These are phyloP conservation scores for Gaertneriomyces sp. DNA, from an alignment of 192 early-diverging fungal genomes.

Conservation along the genomic window DNA sequence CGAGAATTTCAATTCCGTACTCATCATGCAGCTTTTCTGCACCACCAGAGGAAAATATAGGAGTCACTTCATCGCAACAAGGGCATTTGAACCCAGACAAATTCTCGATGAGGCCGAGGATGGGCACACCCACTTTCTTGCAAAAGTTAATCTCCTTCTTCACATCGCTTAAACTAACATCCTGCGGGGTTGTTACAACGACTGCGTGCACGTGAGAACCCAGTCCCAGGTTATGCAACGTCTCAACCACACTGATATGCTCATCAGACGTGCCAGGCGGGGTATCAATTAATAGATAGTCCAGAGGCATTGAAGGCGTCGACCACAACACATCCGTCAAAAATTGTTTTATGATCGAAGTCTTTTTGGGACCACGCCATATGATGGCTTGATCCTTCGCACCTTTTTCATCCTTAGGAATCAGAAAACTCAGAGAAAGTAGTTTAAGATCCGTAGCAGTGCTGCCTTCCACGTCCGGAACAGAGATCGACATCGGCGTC, in stretches of 20 bases:
- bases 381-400: constrained; percentile 83
- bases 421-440: constrained; percentile 93
- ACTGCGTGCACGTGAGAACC: constrained; percentile 32
- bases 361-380: constrained; percentile 95
- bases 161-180: constrained; percentile 69
- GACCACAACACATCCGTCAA: constrained; percentile 94
- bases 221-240: constrained; percentile 70
- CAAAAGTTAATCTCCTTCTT: constrained; percentile 98
- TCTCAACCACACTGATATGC: constrained; percentile 82
- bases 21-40: constrained; percentile 46
- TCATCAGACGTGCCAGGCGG: constrained; percentile 97
- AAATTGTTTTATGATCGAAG: constrained; percentile 93
- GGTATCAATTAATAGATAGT: constrained; percentile 92
- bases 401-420: constrained; percentile 46
- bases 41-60: constrained; percentile 51
- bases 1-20: constrained; percentile 40
- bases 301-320: constrained; percentile 44
- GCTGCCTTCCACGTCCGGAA: too few relatives aligned
- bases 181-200: constrained; percentile 29
- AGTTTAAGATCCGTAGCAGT: constrained; percentile 26
- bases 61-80: constrained; percentile 63
- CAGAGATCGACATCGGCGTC: too few relatives aligned
- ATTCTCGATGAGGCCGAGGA: constrained; percentile 94
- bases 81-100: constrained; percentile 98
- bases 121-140: constrained; percentile 78